phyloP scores from a whole-genome alignment of 2,329 filamentous ascomycete genomes.

The Talaromyces sp. region DNA sequence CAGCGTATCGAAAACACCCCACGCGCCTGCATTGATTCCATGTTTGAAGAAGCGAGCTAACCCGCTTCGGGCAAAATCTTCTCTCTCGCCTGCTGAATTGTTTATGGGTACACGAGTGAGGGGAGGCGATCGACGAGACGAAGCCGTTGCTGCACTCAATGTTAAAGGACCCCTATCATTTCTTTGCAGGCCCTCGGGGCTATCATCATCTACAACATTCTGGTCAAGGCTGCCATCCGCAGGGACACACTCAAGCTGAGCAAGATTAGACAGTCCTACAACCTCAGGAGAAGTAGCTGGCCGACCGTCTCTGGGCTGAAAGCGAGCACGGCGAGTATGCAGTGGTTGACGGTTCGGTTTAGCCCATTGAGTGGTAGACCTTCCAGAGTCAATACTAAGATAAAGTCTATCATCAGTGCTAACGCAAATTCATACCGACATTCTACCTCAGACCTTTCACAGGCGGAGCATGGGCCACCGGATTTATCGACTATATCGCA shows the following conservation, averaged over 20 bases:
- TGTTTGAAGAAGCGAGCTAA: constrained; percentile 8
- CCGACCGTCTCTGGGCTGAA: neutral
- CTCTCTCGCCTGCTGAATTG: neutral
- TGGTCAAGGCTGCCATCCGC: neutral
- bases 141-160: neutral
- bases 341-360: neutral
- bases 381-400: neutral
- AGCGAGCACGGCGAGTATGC: neutral
- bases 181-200: neutral
- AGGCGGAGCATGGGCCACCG: neutral
- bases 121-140: neutral
- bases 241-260: neutral
- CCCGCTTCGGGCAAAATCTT: neutral
- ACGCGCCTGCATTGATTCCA: neutral
- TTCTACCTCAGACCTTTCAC: neutral
- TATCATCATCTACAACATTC: neutral
- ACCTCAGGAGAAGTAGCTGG: neutral
- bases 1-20: constrained; percentile 4
- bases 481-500: constrained; percentile 2
- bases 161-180: neutral
- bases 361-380: neutral
- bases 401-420: neutral
- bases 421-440: neutral
- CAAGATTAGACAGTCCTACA: neutral
- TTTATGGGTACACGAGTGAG: neutral